These are phyloP conservation scores for Tolypocladium cylindrosporum DNA, from an alignment of 2,329 filamentous ascomycete species.

Conservation along the genomic window DNA sequence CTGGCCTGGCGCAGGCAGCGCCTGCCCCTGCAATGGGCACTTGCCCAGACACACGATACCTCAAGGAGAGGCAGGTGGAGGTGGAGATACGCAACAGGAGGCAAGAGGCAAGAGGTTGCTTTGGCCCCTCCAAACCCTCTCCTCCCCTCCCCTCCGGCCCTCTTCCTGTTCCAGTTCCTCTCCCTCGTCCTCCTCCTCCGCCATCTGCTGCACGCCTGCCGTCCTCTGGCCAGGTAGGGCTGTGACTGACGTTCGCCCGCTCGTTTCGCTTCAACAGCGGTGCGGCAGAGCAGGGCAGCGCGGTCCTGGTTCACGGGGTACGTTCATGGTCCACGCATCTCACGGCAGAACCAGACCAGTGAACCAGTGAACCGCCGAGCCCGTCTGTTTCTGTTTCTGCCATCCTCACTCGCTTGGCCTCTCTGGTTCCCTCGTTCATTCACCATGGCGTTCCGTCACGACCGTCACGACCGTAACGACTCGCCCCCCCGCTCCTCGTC, in stretches of 20 bases:
- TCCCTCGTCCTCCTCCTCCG: background rate
- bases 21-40: too few relatives aligned
- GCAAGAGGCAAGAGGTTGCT: too few relatives aligned
- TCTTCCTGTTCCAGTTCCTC: background rate
- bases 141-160: background rate
- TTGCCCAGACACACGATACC: too few relatives aligned
- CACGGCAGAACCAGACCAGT: too few relatives aligned
- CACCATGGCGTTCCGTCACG: background rate
- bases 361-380: too few relatives aligned
- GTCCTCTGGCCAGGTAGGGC: background rate
- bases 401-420: background rate
- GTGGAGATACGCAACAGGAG: too few relatives aligned
- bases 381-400: background rate
- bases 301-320: background rate
- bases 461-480: background rate
- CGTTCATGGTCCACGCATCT: too few relatives aligned
- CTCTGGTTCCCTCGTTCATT: background rate
- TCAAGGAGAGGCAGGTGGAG: too few relatives aligned
- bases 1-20: background rate
- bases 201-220: background rate
- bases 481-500: background rate
- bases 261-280: constrained; percentile 1
- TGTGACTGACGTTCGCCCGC: background rate
- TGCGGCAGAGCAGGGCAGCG: background rate
- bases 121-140: background rate